phyloP scores from a whole-genome alignment of 305 asterid genomes.

The Striga hermonthica region DNA sequence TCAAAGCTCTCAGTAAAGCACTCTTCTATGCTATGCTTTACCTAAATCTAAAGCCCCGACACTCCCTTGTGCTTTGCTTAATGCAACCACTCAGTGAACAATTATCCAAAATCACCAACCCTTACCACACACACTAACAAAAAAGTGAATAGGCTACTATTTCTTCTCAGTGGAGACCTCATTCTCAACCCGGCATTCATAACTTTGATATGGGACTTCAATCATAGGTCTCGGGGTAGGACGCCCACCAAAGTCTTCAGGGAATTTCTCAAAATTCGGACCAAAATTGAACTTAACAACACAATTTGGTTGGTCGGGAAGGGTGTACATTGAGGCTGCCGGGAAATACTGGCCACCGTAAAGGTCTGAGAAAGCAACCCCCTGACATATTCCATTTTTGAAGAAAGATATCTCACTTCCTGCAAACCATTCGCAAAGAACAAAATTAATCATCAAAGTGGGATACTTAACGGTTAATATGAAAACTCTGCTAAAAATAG shows the following conservation, averaged over 20 bases:
- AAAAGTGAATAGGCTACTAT: constrained; percentile 34
- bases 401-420: constrained; percentile 86
- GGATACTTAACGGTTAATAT: neutral
- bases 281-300: constrained; percentile 77
- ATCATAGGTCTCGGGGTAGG: constrained; percentile 63
- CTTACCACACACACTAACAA: no score
- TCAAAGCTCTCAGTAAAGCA: no score
- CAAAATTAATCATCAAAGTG: constrained; percentile 1
- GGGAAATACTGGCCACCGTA: constrained; percentile 80
- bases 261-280: constrained; percentile 64
- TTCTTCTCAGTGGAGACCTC: constrained; percentile 69
- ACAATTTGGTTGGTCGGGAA: constrained; percentile 79
- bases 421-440: constrained; percentile 36
- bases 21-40: no score
- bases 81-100: no score
- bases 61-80: no score
- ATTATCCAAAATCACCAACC: no score
- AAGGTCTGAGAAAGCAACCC: constrained; percentile 70
- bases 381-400: constrained; percentile 71
- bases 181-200: constrained; percentile 65
- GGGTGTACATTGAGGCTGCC: constrained; percentile 91
- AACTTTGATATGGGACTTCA: constrained; percentile 76
- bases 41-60: no score
- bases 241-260: constrained; percentile 63
- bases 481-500: neutral